Evolutionary conservation across 108 stramenopile species (phyloP).

Genomic region (Nannochloropsis salina): DNA sequence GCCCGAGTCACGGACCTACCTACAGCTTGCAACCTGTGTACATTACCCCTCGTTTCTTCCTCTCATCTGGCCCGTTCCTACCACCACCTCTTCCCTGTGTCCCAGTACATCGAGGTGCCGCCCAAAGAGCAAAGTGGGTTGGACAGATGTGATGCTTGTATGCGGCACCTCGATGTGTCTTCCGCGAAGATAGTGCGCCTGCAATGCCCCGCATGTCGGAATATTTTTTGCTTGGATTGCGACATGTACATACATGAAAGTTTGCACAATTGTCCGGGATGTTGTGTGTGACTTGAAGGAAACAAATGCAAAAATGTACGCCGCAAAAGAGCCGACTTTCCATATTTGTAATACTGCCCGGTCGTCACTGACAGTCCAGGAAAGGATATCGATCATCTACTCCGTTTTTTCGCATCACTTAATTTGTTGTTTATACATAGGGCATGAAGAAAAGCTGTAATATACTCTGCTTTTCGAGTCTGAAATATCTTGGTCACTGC

Average conservation of each 20-base stretch:
- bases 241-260: conserved; percentile 59
- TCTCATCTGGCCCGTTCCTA: conserved; percentile 57
- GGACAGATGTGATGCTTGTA: conserved; percentile 34
- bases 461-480: too few relatives aligned
- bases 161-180: conserved; percentile 30
- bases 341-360: too few relatives aligned
- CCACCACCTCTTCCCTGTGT: conserved; percentile 57
- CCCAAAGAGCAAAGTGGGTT: background rate
- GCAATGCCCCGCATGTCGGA: conserved; percentile 44
- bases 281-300: conserved; percentile 28
- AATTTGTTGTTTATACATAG: too few relatives aligned
- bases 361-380: too few relatives aligned
- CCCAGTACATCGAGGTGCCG: conserved; percentile 35
- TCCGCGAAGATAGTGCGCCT: conserved; percentile 25
- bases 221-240: conserved; percentile 53
- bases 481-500: too few relatives aligned
- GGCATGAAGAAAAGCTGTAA: too few relatives aligned
- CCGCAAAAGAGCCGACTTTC: too few relatives aligned
- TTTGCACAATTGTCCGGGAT: conserved; percentile 59
- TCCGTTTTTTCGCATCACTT: too few relatives aligned
- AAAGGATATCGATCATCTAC: too few relatives aligned
- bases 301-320: background rate
- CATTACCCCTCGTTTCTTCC: conserved; percentile 51
- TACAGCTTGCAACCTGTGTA: conserved; percentile 50
- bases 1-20: conserved; percentile 53